Conservation (phyloP, 345 rosid genomes). For the Gossypium australe region DNA sequence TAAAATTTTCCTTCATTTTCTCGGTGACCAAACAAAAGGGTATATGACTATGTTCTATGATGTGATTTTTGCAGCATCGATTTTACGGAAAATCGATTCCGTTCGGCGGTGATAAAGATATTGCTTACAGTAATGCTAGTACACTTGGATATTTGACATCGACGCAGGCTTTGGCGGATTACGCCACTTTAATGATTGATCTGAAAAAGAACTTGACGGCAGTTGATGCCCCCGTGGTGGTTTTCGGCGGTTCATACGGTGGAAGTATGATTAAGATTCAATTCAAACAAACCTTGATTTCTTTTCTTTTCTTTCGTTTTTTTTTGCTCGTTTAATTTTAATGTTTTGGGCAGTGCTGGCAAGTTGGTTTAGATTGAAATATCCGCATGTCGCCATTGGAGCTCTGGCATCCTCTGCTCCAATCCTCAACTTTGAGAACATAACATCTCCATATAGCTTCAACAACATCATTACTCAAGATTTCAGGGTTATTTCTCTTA, state of each 20-base stretch:
- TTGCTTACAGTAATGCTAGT: conserved; percentile 44
- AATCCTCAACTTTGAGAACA: conserved; percentile 35
- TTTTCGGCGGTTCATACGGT: conserved; percentile 68
- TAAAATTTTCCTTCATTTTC: background rate
- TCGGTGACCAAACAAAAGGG: background rate
- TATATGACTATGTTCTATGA: background rate
- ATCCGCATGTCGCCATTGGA: conserved; percentile 46
- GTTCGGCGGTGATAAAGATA: conserved; percentile 38
- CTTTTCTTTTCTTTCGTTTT: background rate
- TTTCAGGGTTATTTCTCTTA: conserved; percentile 30
- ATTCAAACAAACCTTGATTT: background rate
- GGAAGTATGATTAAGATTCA: conserved; percentile 39
- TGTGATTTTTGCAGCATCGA: conserved; percentile 43
- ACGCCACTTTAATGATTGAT: conserved; percentile 41
- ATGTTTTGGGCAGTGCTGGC: conserved; percentile 36
- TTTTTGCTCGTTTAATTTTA: background rate
- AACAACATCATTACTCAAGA: conserved; percentile 39
- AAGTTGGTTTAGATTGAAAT: conserved; percentile 53
- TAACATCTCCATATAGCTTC: conserved; percentile 51
- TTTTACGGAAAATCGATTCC: conserved; percentile 58
- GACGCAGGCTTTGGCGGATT: conserved; percentile 60
- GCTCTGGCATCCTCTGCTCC: conserved; percentile 61
- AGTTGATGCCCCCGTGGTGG: conserved; percentile 54
- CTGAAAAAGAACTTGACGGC: conserved; percentile 53
- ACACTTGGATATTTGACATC: conserved; percentile 46